These are phyloP conservation scores for Dionaea muscipula DNA, from an alignment of 179 eudicot genomes.

Conservation along the genomic window DNA sequence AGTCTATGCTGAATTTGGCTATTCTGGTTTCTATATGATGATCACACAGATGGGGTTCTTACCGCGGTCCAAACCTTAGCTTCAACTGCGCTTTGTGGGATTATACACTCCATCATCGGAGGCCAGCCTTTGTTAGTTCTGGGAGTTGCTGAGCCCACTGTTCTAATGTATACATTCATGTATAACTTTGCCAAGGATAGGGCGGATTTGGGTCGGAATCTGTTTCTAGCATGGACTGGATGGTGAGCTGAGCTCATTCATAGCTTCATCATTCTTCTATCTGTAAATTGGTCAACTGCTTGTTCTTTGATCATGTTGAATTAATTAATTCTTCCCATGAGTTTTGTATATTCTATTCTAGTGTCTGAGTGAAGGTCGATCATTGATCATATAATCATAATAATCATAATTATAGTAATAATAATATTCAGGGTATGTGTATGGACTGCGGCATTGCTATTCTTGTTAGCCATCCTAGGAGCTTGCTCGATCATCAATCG, in stretches of 20 bases:
- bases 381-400: too few relatives aligned
- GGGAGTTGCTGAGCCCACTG: slow-evolving; percentile 96
- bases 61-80: slow-evolving; percentile 86
- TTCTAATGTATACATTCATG: slow-evolving; percentile 90
- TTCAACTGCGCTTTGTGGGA: slow-evolving; percentile 80
- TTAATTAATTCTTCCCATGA: too few relatives aligned
- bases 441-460: slow-evolving; percentile 70
- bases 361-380: too few relatives aligned
- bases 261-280: too few relatives aligned
- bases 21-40: not conserved
- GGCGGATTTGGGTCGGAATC: slow-evolving; percentile 60
- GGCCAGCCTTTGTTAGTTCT: slow-evolving; percentile 85
- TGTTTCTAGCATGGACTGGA: slow-evolving; percentile 88
- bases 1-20: not conserved
- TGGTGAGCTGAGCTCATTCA: slow-evolving; percentile 52
- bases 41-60: slow-evolving; percentile 64
- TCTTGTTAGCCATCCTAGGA: slow-evolving; percentile 73
- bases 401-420: too few relatives aligned
- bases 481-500: slow-evolving; percentile 90
- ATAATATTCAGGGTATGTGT: slow-evolving; percentile 64
- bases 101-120: slow-evolving; percentile 86
- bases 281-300: too few relatives aligned
- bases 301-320: too few relatives aligned
- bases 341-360: too few relatives aligned
- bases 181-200: slow-evolving; percentile 72